Evolutionary conservation across 1,139 yeast species (phyloP), one percentile per base, ranked within the genome.

Genomic region (Magnusiomyces fungicola): DNA sequence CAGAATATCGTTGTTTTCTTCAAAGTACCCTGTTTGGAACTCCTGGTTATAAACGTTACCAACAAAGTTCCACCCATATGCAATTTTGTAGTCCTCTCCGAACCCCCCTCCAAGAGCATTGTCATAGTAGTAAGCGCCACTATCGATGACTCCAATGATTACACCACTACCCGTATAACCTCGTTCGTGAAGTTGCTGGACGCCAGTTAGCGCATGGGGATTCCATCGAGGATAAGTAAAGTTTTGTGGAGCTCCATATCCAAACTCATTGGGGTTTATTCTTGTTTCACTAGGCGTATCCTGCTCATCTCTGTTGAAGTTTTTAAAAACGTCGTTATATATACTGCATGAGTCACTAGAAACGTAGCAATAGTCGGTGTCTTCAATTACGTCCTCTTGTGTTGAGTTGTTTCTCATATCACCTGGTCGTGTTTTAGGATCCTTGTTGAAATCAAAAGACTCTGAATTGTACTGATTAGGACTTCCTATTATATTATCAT

Each of bases 181-280:
- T 25, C 50, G 51, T 1, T 43, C 42, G 24, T 55, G 58, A 16
- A 55, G 39, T n/a, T 39, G 23, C 22, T 51, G 47, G 24, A 55
- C 58, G 36, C 58, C 58, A 22, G 58, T 55, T 7, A 49, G 48
- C 14, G 4, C 14, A 45, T 55, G 58, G 18, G 56, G 53, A 36
- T 53, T 49, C 56, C 57, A 55, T 14, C 12, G n/a, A 25, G 33
- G 41, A 14, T 37, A 21, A 32, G 6, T 32, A 32, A 27, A 7
- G 12, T 27, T 27, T 27, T 27, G 7, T 12, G 7, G 30, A 7
- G 30, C 30, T 7, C 30, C 30, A 12, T 7, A 27, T 12, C 30
- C 9, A 14, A 32, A 7, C n/a, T 6, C 36, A 7, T 14, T 32
- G 9, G n/a, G n/a, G n/a, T 32, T n/a, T 5, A 32, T 5, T 5